phyloP scores from a whole-genome alignment of 805 yeast species.

The Kluyveromyces wickerhamii region DNA sequence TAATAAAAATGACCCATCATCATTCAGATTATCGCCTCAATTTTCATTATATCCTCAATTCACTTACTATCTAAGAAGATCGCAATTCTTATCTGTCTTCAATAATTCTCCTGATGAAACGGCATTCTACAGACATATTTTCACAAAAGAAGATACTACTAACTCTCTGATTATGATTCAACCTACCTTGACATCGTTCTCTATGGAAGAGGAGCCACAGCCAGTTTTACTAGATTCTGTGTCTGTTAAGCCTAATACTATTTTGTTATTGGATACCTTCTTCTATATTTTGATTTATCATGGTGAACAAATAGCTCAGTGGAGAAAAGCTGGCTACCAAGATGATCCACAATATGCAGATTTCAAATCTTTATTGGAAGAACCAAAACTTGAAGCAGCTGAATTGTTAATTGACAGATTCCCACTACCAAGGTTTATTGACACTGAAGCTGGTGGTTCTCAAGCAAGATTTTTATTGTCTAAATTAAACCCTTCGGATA shows the following conservation, averaged over 20 bases:
- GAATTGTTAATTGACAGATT: constrained; percentile 85
- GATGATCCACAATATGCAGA: constrained; percentile 84
- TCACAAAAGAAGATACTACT: constrained; percentile 84
- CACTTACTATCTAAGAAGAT: constrained; percentile 89
- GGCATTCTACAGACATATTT: constrained; percentile 89
- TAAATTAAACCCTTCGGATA: constrained; percentile 88
- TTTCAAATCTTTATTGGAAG: constrained; percentile 77
- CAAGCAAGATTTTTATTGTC: constrained; percentile 96
- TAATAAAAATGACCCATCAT: constrained; percentile 72
- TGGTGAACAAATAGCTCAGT: constrained; percentile 89
- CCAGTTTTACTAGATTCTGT: constrained; percentile 92
- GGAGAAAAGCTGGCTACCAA: constrained; percentile 95
- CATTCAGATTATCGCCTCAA: constrained; percentile 76
- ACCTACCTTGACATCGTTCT: constrained; percentile 86
- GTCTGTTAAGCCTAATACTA: constrained; percentile 81
- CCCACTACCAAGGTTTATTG: constrained; percentile 96
- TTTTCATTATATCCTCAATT: constrained; percentile 92
- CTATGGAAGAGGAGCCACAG: constrained; percentile 76
- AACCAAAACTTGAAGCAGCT: constrained; percentile 89
- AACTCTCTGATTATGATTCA: constrained; percentile 96
- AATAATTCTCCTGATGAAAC: constrained; percentile 99
- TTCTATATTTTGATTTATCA: constrained; percentile 94
- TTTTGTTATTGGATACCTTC: constrained; percentile 85
- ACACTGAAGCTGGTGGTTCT: constrained; percentile 96
- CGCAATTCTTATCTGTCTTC: constrained; percentile 92